Base-by-base conservation (phyloP, 352 stramenopile species). In the Phytophthora rubi region DNA sequence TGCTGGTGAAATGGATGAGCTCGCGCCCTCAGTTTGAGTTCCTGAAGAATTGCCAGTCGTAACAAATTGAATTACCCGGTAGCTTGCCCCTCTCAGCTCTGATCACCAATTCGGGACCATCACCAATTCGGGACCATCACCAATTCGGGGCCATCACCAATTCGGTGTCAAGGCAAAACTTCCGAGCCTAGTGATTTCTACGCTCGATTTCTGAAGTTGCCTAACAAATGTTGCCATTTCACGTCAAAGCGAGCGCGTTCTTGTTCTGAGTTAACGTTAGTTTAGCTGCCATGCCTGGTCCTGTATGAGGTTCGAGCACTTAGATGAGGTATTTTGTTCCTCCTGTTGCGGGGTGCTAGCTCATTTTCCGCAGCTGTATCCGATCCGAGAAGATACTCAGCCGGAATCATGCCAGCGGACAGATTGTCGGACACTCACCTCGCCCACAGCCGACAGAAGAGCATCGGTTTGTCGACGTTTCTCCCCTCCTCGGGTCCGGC, bases 351-450 rank as follows among this genome's bases (percentile, higher is more conserved):
- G 35, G 15, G 37, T 45, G 37, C 13, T 45, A 45, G 7, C 37
- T 45, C 13, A 45, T 45, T 45, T 5, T 13, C n/a, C 28, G 15
- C 37, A 61, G 57, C 64, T 71, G 49, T 62, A 53, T 28, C 42
- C 33, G 18, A 53, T 58, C 62, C 1, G 28, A 53, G 39, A 57
- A 69, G 62, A 61, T 71, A 60, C 59, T 63, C 65, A 72, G 65
- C 53, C 52, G 44, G 59, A 56, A 68, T 55, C 48, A 65, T 55
- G 28, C 6, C 32, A 21, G 26, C 28, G 51, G 16, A n/a, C 62
- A 65, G 58, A 54, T 33, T 63, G 52, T 58, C 55, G 39, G 62
- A 47, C 65, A 62, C 37, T 45, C 37, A 48, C 53, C 53, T 45
- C 35, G 9, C 54, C 9, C 4, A 51, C 65, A 72, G 65, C 58